A percentile compares a stretch with the other conserved stretches of the same genome.
Conservation (phyloP, 2,329 filamentous ascomycete genomes). For the Aspergillus sp. region DNA sequence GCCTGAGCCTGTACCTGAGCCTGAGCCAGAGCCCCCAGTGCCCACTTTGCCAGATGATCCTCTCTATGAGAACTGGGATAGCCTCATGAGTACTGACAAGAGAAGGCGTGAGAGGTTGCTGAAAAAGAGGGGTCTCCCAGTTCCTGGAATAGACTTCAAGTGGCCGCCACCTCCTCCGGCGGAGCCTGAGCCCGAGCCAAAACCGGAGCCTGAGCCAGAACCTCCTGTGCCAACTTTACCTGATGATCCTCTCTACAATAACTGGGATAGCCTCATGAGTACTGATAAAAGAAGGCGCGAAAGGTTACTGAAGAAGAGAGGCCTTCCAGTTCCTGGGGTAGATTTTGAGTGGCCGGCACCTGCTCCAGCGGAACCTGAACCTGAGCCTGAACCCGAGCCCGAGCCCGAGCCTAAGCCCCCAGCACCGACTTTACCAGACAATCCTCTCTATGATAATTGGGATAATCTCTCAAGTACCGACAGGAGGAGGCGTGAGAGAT, state of each 20-base stretch:
- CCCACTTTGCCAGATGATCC: slow-evolving; percentile 31
- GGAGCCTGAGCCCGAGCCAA: slow-evolving; percentile 24
- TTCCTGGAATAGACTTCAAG: slow-evolving; percentile 25
- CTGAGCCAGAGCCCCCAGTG: slow-evolving; percentile 13
- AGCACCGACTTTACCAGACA: slow-evolving; percentile 27
- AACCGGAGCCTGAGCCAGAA: slow-evolving; percentile 17
- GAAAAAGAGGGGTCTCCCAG: slow-evolving; percentile 21
- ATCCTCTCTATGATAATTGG: slow-evolving; percentile 32
- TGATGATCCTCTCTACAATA: slow-evolving; percentile 32
- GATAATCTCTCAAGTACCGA: slow-evolving; percentile 32
- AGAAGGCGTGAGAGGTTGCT: slow-evolving; percentile 37
- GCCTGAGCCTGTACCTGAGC: slow-evolving; percentile 16
- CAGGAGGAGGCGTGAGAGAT: slow-evolving; percentile 39
- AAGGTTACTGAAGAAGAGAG: slow-evolving; percentile 20
- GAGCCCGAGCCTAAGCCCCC: slow-evolving; percentile 23
- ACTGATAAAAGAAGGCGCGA: slow-evolving; percentile 43
- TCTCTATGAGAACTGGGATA: slow-evolving; percentile 28
- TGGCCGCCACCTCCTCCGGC: slow-evolving; percentile 14
- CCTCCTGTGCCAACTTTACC: slow-evolving; percentile 22
- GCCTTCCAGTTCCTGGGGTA: slow-evolving; percentile 23
- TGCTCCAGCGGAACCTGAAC: slow-evolving; percentile 13
- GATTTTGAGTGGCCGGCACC: slow-evolving; percentile 20
- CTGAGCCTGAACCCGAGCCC: slow-evolving; percentile 20
- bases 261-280: slow-evolving; percentile 27
- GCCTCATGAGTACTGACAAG: slow-evolving; percentile 36